phyloP scores from a whole-genome alignment of 2,329 filamentous ascomycete species.

The Fusarium keratoplasticum region DNA sequence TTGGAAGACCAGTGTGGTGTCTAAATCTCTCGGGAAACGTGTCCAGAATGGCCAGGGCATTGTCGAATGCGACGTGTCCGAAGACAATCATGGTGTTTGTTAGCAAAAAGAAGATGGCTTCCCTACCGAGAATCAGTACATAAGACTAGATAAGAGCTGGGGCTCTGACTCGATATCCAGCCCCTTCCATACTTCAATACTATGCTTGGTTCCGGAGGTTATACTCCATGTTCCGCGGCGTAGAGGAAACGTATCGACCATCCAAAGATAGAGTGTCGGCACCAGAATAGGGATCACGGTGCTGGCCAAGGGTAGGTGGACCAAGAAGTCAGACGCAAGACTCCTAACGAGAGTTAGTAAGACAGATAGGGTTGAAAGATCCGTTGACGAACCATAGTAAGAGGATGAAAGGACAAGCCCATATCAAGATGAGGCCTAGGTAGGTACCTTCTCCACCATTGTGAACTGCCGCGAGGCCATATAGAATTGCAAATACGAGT shows the following conservation, averaged over 20 bases:
- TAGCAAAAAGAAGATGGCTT: slow-evolving; percentile 78
- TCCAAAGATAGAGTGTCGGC: slow-evolving; percentile 77
- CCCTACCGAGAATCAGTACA: slow-evolving; percentile 45
- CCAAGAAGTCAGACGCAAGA: slow-evolving; percentile 72
- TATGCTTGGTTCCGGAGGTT: slow-evolving; percentile 74
- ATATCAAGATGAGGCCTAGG: slow-evolving; percentile 75
- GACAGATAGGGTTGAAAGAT: neutral
- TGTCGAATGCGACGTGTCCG: slow-evolving; percentile 76
- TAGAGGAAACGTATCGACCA: slow-evolving; percentile 76
- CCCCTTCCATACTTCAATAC: slow-evolving; percentile 70
- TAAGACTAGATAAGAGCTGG: rapidly evolving
- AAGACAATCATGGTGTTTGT: slow-evolving; percentile 78
- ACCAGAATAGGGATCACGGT: slow-evolving; percentile 69
- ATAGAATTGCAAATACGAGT: slow-evolving; percentile 57
- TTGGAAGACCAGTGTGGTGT: slow-evolving; percentile 54
- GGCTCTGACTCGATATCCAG: slow-evolving; percentile 71
- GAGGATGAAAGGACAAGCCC: slow-evolving; percentile 75
- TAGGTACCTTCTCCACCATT: slow-evolving; percentile 69
- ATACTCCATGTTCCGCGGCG: slow-evolving; percentile 79
- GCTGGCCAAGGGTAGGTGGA: slow-evolving; percentile 68
- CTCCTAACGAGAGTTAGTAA: slow-evolving; percentile 61
- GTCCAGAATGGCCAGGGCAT: slow-evolving; percentile 73
- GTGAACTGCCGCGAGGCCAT: slow-evolving; percentile 58
- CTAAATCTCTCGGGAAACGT: slow-evolving; percentile 71
- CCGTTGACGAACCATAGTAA: slow-evolving; percentile 49